Percentiles rank a stretch among this genome's conserved stretches.
phyloP scores from a whole-genome alignment of 106 monocot species.

The Alisma plantagoaquatica region DNA sequence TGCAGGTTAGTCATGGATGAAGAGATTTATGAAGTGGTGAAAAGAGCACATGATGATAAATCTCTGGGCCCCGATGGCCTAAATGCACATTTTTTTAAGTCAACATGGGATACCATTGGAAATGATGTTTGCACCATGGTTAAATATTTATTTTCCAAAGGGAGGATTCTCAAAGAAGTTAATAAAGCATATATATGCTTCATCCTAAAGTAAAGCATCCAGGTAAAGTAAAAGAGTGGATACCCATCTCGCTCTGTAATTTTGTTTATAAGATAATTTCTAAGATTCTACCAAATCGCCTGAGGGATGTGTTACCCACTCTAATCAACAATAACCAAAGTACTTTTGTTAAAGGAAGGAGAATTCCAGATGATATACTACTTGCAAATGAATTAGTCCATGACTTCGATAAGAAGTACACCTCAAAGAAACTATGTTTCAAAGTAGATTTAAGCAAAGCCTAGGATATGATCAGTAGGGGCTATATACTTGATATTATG shows the following conservation, averaged over 20 bases:
- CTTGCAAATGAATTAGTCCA: not conserved
- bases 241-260: not conserved
- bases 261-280: not conserved
- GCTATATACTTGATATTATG: not conserved
- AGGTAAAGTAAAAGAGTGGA: too few species aligned
- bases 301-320: not conserved
- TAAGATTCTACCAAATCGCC: not conserved
- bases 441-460: not conserved
- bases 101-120: too few species aligned
- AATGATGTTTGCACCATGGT: too few species aligned
- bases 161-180: too few species aligned
- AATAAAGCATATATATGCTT: too few species aligned
- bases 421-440: not conserved
- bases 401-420: not conserved
- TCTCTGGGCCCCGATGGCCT: too few species aligned
- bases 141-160: too few species aligned
- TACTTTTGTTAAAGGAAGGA: not conserved
- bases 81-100: too few species aligned
- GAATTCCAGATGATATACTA: not conserved
- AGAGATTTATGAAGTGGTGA: too few species aligned
- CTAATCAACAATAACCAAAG: not conserved
- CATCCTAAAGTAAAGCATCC: too few species aligned
- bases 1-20: too few species aligned
- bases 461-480: not conserved
- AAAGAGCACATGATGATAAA: too few species aligned